Conservation (phyloP, 306 rosid species). For the Inga laurina region DNA sequence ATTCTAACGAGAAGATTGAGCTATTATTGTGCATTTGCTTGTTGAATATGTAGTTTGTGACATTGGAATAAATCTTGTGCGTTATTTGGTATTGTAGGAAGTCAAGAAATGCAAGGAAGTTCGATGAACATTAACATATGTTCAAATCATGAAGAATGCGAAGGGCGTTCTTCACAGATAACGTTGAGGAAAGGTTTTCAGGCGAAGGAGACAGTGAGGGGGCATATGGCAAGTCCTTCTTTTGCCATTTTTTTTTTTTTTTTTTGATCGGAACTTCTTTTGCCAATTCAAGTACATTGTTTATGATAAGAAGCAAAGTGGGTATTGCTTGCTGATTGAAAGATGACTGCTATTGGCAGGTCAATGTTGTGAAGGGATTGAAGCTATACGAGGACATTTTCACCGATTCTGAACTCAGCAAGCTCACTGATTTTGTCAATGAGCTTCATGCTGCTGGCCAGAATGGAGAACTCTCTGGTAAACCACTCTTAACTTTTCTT, state of each 20-base stretch:
- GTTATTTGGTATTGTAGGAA: constrained; percentile 47
- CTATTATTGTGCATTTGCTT: neutral
- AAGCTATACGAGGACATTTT: constrained; percentile 83
- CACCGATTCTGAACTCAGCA: constrained; percentile 70
- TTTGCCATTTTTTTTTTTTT: too few species aligned
- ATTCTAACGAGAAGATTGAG: neutral
- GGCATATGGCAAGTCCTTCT: constrained; percentile 82
- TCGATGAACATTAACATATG: constrained; percentile 54
- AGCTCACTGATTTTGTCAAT: constrained; percentile 67
- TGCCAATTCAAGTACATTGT: neutral
- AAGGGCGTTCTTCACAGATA: constrained; percentile 70
- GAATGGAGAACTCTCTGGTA: constrained; percentile 90
- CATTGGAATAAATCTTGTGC: neutral
- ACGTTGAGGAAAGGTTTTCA: constrained; percentile 90
- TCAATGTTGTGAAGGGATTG: constrained; percentile 95
- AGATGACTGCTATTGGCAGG: constrained; percentile 54
- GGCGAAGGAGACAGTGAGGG: constrained; percentile 88
- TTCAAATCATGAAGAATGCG: constrained; percentile 82
- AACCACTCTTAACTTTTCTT: neutral
- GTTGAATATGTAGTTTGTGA: neutral
- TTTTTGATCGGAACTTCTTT: too few species aligned
- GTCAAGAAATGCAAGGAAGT: constrained; percentile 70
- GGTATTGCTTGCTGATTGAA: constrained; percentile 37
- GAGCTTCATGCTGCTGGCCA: constrained; percentile 81
- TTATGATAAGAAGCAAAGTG: constrained; percentile 20